Evolutionary conservation across 352 stramenopile species (phyloP).

Genomic region (Globisporangium barbulae): DNA sequence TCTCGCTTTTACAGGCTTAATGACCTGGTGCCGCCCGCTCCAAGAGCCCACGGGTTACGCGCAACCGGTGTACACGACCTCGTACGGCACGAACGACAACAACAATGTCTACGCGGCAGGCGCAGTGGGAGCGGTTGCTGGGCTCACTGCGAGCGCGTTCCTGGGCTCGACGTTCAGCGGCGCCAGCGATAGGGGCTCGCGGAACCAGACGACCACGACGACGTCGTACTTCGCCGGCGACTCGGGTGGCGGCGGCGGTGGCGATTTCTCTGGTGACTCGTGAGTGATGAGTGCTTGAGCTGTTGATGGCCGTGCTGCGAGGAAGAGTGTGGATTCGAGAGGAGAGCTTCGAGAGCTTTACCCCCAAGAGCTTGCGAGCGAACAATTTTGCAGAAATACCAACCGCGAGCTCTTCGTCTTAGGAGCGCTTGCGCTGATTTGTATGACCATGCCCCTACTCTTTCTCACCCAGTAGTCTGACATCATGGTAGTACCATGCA

Average conservation of each 20-base stretch:
- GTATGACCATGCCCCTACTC: background rate
- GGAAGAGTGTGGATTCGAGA: no score
- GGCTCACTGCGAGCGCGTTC: conserved; percentile 42
- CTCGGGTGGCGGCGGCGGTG: conserved; percentile 23
- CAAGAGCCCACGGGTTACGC: conserved; percentile 26
- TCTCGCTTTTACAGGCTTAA: no score
- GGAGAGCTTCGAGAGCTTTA: no score
- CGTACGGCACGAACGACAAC: conserved; percentile 6
- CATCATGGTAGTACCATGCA: background rate
- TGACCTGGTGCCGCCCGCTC: conserved; percentile 4
- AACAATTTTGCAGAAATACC: background rate
- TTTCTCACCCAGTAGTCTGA: background rate
- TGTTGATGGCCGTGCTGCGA: background rate
- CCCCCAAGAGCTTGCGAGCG: no score
- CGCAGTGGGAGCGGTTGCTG: conserved; percentile 41
- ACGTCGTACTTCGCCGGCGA: conserved; percentile 37
- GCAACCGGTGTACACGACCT: conserved; percentile 22
- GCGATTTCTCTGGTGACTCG: conserved; percentile 48
- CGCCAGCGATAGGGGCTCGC: conserved; percentile 12
- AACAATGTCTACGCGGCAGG: conserved; percentile 29
- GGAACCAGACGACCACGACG: conserved; percentile 7
- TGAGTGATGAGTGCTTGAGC: conserved; percentile 10
- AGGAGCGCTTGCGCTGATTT: conserved; percentile 1
- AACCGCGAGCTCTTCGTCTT: background rate
- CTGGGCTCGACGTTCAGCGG: conserved; percentile 43